Base-by-base conservation (phyloP, 2,329 filamentous ascomycete species). In the Fusarium sp. region DNA sequence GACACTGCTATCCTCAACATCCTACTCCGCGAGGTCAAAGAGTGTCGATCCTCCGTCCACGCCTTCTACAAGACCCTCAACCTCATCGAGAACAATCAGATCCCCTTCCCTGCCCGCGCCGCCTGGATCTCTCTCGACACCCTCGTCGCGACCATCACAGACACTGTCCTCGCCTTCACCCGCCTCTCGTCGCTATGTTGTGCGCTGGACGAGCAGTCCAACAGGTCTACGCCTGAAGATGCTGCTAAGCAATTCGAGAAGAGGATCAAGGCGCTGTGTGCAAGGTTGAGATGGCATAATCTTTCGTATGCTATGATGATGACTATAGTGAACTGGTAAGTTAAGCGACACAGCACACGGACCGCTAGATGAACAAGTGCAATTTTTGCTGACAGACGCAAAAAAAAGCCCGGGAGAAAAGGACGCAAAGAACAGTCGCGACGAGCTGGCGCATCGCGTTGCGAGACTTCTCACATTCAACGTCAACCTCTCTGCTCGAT, bases 221-320 rank as follows among this genome's bases (percentile, higher is more conserved):
- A 71, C 4, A 52, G 54, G 37, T 57, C 73, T 13, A 74, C 70
- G 9, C 67, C 75, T 21, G 77, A 67, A 15, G 61, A 71, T 44
- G 61, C 72, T 15, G 54, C 65, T 25, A 64, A 60, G 49, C 69
- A 71, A n/a, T 75, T 72, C n/a, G 77, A 78, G 59, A 78, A 79
- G 71, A 70, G 72, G 35, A 73, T 81, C 33, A 77, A 67, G 32
- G 73, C 75, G 10, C 71, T 83, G 9, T 82, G 78, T 52, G 77
- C 80, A 5, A 76, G 82, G 10, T 78, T 83, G 13, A 78, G 80
- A 35, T 83, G 80, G 80, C 81, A 82, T 73, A 82, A 81, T 52
- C 72, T 83, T 25, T 82, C 81, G n/a, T 81, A 83, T 73, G 81
- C 80, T 21, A 81, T 83, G 78, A 82, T 83, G 77, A 82, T 81